Conservation (phyloP, 2,329 filamentous ascomycete species). For the Didymella arachidicola region DNA sequence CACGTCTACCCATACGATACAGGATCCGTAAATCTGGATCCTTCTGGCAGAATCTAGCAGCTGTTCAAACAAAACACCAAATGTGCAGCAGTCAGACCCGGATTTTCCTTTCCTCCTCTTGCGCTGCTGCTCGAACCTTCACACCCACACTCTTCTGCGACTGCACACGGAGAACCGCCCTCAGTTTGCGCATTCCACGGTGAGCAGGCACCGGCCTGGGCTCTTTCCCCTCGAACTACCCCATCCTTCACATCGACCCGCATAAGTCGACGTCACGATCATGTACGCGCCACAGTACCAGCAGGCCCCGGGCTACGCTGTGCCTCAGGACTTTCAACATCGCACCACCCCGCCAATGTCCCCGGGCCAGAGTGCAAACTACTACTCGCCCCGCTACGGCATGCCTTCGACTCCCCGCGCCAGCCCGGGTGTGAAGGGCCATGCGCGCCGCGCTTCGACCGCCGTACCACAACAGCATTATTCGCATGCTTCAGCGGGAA, state of each 20-base stretch:
- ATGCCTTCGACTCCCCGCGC: constrained; percentile 56
- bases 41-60: constrained; percentile 44
- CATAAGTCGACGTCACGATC: constrained; percentile 22
- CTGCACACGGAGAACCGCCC: constrained; percentile 34
- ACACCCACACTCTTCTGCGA: constrained; percentile 30
- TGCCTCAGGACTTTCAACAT: constrained; percentile 48
- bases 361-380: constrained; percentile 56
- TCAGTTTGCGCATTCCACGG: constrained; percentile 44
- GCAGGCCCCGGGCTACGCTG: constrained; percentile 48
- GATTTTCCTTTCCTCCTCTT: constrained; percentile 38
- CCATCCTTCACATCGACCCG: constrained; percentile 5
- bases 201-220: constrained; percentile 47
- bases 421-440: constrained; percentile 56
- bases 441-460: constrained; percentile 65
- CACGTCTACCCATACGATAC: constrained; percentile 27
- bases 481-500: constrained; percentile 49
- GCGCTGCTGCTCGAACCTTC: constrained; percentile 44
- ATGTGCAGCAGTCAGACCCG: constrained; percentile 49
- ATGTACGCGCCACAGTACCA: constrained; percentile 46
- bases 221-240: constrained; percentile 23
- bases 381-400: constrained; percentile 63
- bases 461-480: constrained; percentile 55
- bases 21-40: constrained; percentile 42
- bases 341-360: constrained; percentile 54
- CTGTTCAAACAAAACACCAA: constrained; percentile 31